Percentiles rank a stretch among this genome's conserved stretches.
Conservation (phyloP, 108 stramenopile genomes). For the Pinguiococcus pyrenoidosus region DNA sequence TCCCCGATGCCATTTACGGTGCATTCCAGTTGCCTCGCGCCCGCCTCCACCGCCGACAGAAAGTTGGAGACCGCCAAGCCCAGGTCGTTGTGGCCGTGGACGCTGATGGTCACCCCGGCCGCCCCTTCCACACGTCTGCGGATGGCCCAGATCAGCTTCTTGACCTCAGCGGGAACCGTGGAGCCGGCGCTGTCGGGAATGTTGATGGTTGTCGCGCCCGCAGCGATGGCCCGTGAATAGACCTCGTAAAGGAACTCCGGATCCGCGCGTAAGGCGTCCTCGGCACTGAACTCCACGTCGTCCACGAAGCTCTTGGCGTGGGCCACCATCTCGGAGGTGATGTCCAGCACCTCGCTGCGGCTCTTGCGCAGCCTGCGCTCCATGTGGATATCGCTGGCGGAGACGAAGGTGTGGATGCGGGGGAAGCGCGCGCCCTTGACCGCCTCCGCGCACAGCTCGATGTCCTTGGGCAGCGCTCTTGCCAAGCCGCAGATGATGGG, state of each 20-base stretch:
- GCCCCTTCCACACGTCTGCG: constrained; percentile 71
- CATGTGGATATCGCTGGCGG: constrained; percentile 94
- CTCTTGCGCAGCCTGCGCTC: constrained; percentile 90
- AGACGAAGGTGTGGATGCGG: constrained; percentile 93
- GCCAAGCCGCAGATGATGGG: constrained; percentile 77
- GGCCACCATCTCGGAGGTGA: constrained; percentile 73
- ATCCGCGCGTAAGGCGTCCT: constrained; percentile 90
- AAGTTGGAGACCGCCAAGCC: constrained; percentile 91
- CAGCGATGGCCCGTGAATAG: no score
- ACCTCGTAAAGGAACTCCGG: constrained; percentile 77
- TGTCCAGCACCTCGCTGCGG: constrained; percentile 80
- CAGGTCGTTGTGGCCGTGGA: constrained; percentile 96
- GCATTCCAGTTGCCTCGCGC: constrained; percentile 73
- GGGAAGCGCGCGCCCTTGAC: constrained; percentile 75
- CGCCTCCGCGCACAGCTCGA: constrained; percentile 73
- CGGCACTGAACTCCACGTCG: constrained; percentile 92
- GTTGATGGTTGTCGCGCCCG: constrained; percentile 35
- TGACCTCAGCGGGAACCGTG: constrained; percentile 65
- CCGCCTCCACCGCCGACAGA: constrained; percentile 47
- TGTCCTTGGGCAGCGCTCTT: constrained; percentile 80
- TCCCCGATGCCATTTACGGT: constrained; percentile 98
- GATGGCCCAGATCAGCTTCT: constrained; percentile 61
- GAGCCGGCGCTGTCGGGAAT: constrained; percentile 38
- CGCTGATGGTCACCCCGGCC: constrained; percentile 80
- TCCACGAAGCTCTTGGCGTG: constrained; percentile 73